Evolutionary conservation across 2,329 filamentous ascomycete species (phyloP).

Genomic region (Rosellinia necatrix): DNA sequence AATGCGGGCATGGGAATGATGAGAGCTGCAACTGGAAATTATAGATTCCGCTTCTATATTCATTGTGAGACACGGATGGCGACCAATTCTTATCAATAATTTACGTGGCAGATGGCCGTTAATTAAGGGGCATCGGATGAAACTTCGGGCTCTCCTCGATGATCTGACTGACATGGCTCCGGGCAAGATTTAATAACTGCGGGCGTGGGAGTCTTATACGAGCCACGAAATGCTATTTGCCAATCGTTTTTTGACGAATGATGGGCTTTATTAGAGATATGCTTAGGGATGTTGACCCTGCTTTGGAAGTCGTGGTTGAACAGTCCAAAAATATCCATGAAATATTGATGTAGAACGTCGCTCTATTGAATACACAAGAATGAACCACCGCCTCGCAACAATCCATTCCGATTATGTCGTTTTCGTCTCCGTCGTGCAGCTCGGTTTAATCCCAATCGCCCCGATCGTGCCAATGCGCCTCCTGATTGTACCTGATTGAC

Average conservation of each 20-base stretch:
- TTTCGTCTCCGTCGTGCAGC: slow-evolving; percentile 18
- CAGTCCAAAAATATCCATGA: not conserved
- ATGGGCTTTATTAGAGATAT: not conserved
- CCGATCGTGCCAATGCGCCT: slow-evolving; percentile 15
- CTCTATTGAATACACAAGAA: slow-evolving; percentile 29
- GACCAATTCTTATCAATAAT: too few species aligned
- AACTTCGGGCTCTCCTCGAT: too few species aligned
- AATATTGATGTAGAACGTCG: slow-evolving; percentile 20
- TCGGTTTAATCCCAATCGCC: slow-evolving; percentile 6
- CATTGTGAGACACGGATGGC: too few species aligned
- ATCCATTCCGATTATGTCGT: slow-evolving; percentile 22
- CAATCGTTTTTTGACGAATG: not conserved
- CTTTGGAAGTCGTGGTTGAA: not conserved
- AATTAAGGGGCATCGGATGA: too few species aligned
- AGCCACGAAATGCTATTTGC: not conserved
- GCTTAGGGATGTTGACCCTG: not conserved
- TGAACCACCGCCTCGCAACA: slow-evolving; percentile 18
- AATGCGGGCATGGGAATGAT: too few species aligned
- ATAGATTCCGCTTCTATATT: too few species aligned
- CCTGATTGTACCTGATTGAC: slow-evolving; percentile 7
- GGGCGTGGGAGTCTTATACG: not conserved
- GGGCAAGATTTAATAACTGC: not conserved
- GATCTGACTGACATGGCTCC: too few species aligned
- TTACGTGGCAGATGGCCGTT: too few species aligned
- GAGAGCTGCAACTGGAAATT: too few species aligned